These are phyloP conservation scores for Cubamyces sp. DNA, from an alignment of 768 basidiomycete genomes.

Conservation along the genomic window DNA sequence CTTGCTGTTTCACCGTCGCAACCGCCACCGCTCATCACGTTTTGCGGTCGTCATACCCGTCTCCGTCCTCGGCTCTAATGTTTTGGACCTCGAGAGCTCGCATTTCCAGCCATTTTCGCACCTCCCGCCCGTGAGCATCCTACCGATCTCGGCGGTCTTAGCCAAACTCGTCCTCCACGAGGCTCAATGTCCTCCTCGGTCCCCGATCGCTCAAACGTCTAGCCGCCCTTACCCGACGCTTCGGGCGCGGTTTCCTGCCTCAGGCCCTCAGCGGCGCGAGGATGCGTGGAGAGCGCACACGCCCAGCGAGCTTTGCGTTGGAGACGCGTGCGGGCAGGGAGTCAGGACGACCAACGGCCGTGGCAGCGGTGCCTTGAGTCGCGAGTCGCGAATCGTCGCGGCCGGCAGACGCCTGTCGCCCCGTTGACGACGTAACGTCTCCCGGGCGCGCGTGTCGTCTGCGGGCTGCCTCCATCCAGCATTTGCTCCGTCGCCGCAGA, in stretches of 20 bases:
- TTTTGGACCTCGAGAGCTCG: not conserved
- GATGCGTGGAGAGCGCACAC: not conserved
- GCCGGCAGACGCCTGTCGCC: no score
- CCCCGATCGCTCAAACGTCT: not conserved
- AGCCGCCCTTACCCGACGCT: not conserved
- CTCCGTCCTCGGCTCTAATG: constrained; percentile 6
- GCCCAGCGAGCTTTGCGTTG: not conserved
- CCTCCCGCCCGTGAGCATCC: not conserved
- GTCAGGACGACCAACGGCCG: no score
- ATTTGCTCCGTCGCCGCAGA: no score
- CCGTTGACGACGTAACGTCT: no score
- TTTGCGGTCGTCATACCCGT: constrained; percentile 20
- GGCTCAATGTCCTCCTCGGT: not conserved
- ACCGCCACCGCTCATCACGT: constrained; percentile 17
- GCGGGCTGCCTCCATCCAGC: no score
- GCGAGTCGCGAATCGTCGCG: no score
- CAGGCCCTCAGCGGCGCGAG: not conserved
- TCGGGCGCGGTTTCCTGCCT: not conserved
- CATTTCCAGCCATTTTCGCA: no score
- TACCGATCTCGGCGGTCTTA: constrained; percentile 7
- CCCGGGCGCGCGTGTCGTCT: no score
- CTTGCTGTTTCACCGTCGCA: constrained; percentile 18
- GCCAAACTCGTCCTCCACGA: not conserved
- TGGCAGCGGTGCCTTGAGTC: no score
- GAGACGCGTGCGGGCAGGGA: not conserved